Evolutionary conservation across 768 basidiomycete species (phyloP).

Genomic region (Lactifluus volemus): DNA sequence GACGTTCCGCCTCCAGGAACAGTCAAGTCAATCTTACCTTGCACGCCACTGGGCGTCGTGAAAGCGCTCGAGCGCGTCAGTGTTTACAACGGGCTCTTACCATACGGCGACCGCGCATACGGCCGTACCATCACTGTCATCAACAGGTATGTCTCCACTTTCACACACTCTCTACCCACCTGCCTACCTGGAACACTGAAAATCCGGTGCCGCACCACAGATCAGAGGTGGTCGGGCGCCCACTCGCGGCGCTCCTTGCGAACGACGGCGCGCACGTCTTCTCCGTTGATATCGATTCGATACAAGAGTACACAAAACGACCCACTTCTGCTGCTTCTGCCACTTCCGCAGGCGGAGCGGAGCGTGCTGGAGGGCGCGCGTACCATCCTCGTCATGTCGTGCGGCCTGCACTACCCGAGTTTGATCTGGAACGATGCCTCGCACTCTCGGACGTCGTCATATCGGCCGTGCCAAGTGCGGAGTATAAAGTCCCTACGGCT

Average conservation of each 20-base stretch:
- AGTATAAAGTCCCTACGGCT: conserved; percentile 84
- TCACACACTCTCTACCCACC: background rate
- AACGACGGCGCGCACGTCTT: conserved; percentile 97
- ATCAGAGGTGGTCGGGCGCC: conserved; percentile 95
- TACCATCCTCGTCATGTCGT: conserved; percentile 84
- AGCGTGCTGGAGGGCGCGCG: conserved; percentile 31
- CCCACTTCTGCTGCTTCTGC: conserved; percentile 37
- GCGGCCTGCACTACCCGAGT: conserved; percentile 41
- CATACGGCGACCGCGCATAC: conserved; percentile 92
- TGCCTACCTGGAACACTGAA: no score
- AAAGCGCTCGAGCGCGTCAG: conserved; percentile 87
- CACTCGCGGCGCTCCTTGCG: conserved; percentile 88
- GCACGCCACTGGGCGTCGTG: conserved; percentile 94
- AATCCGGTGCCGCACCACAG: conserved; percentile 29
- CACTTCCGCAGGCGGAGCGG: conserved; percentile 12
- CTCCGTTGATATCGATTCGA: conserved; percentile 91
- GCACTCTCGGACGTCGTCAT: conserved; percentile 87
- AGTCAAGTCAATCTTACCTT: conserved; percentile 95
- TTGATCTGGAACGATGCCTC: conserved; percentile 73
- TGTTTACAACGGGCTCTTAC: conserved; percentile 87
- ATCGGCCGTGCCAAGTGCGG: conserved; percentile 78
- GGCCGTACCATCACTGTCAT: conserved; percentile 91
- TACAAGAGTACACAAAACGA: conserved; percentile 96
- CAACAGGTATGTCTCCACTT: conserved; percentile 58
- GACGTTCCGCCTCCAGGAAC: conserved; percentile 73